Percentiles rank a stretch among this genome's conserved stretches.
These are phyloP conservation scores for Pythium folliculosum DNA, from an alignment of 352 stramenopile species.

Conservation along the genomic window DNA sequence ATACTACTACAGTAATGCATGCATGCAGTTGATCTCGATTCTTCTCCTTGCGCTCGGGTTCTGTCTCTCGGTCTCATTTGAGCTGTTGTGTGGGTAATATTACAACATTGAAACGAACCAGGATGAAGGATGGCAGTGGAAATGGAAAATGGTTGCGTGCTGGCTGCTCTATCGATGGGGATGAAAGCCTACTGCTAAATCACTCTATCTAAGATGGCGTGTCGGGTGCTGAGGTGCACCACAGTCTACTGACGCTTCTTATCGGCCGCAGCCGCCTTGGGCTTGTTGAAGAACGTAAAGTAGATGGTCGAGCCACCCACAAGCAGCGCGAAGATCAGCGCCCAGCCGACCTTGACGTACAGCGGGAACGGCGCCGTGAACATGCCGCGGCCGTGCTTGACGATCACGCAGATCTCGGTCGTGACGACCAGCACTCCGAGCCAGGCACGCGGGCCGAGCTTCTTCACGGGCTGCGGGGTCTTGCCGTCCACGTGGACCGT, in stretches of 20 bases:
- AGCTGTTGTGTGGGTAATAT: neutral
- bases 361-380: slow-evolving; percentile 87
- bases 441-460: slow-evolving; percentile 81
- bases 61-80: too few relatives aligned
- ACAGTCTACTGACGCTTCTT: slow-evolving; percentile 24
- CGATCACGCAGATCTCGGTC: slow-evolving; percentile 76
- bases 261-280: neutral
- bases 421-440: slow-evolving; percentile 78
- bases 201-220: slow-evolving; percentile 25
- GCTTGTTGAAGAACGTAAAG: slow-evolving; percentile 77
- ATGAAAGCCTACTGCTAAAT: slow-evolving; percentile 27
- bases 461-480: slow-evolving; percentile 67
- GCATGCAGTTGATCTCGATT: too few relatives aligned
- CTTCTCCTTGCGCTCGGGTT: too few relatives aligned
- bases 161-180: slow-evolving; percentile 24
- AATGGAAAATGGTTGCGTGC: slow-evolving; percentile 12
- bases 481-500: slow-evolving; percentile 63
- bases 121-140: too few relatives aligned
- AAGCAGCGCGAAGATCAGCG: slow-evolving; percentile 69
- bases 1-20: too few relatives aligned
- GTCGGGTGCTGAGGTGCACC: neutral
- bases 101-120: too few relatives aligned
- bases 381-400: slow-evolving; percentile 86
- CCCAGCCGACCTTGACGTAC: slow-evolving; percentile 82
- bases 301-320: slow-evolving; percentile 83